Percentiles rank a stretch among this genome's conserved stretches.
phyloP scores from a whole-genome alignment of 768 basidiomycete genomes.

The Boletus sensibilis region DNA sequence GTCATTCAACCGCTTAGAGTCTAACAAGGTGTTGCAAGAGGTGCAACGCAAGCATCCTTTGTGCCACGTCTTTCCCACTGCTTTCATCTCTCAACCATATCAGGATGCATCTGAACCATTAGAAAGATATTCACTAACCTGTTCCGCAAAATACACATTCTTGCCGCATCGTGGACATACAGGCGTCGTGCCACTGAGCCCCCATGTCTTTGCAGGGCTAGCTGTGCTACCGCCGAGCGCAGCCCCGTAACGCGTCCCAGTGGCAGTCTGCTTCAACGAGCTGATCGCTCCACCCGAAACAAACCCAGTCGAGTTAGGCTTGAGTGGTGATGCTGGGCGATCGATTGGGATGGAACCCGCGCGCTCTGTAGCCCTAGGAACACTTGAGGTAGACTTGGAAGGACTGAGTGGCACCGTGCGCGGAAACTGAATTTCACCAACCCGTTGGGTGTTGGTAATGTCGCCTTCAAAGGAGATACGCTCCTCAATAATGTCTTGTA shows the following conservation, averaged over 20 bases:
- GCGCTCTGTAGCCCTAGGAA: constrained; percentile 2
- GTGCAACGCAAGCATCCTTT: constrained; percentile 75
- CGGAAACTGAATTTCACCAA: constrained; percentile 45
- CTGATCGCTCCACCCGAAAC: constrained; percentile 5
- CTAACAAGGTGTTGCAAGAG: constrained; percentile 66
- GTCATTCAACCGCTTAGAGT: constrained; percentile 70
- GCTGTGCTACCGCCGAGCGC: constrained; percentile 47
- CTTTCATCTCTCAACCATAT: constrained; percentile 57
- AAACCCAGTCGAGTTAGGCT: constrained; percentile 24
- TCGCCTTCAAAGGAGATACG: constrained; percentile 27
- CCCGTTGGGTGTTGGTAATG: constrained; percentile 48
- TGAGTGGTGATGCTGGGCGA: constrained; percentile 25
- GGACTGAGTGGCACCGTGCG: constrained; percentile 54
- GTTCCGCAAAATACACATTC: constrained; percentile 85
- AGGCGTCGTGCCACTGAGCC: constrained; percentile 49
- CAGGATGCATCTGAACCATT: background rate
- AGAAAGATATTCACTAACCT: constrained; percentile 41
- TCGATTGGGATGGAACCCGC: constrained; percentile 11
- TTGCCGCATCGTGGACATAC: constrained; percentile 67
- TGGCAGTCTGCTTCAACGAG: constrained; percentile 44
- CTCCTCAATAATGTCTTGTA: constrained; percentile 29
- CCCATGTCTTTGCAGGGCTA: constrained; percentile 50
- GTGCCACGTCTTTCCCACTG: constrained; percentile 78
- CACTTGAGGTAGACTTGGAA: constrained; percentile 21
- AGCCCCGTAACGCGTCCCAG: constrained; percentile 67